Percentiles rank a stretch among this genome's conserved stretches.
These are phyloP conservation scores for Nicotiana tomentosiformis DNA, from an alignment of 257 asterid genomes.

Conservation along the genomic window DNA sequence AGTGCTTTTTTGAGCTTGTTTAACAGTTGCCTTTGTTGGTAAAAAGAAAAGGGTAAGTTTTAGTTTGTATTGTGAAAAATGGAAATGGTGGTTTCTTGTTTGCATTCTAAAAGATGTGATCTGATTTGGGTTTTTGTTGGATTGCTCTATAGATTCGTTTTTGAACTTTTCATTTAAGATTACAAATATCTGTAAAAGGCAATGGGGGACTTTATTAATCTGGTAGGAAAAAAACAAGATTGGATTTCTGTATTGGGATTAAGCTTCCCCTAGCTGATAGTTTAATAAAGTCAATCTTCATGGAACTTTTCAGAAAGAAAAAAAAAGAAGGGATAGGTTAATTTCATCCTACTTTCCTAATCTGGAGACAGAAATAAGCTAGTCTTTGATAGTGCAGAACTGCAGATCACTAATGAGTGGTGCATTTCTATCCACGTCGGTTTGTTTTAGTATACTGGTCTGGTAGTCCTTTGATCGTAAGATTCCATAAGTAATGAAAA, in stretches of 20 bases:
- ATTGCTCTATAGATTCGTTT: not conserved
- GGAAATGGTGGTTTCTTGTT: not conserved
- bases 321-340: not conserved
- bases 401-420: not conserved
- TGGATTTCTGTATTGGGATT: not conserved
- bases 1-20: not conserved
- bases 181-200: not conserved
- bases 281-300: not conserved
- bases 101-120: slow-evolving; percentile 9
- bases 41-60: not conserved
- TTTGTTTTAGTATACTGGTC: not conserved
- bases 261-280: not conserved
- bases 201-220: not conserved
- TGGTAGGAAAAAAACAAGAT: not conserved
- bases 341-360: not conserved
- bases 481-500: not conserved
- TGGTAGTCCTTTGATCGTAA: not conserved
- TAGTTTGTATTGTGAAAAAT: not conserved
- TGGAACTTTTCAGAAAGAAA: not conserved
- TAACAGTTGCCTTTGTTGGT: not conserved
- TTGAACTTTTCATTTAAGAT: not conserved
- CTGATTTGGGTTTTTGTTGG: slow-evolving; percentile 13
- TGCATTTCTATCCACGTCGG: not conserved
- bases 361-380: not conserved
- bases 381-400: not conserved